Evolutionary conservation across 2,329 filamentous ascomycete species (phyloP), one percentile per base, ranked within the genome.

Genomic region (Colletotrichum sp.): DNA sequence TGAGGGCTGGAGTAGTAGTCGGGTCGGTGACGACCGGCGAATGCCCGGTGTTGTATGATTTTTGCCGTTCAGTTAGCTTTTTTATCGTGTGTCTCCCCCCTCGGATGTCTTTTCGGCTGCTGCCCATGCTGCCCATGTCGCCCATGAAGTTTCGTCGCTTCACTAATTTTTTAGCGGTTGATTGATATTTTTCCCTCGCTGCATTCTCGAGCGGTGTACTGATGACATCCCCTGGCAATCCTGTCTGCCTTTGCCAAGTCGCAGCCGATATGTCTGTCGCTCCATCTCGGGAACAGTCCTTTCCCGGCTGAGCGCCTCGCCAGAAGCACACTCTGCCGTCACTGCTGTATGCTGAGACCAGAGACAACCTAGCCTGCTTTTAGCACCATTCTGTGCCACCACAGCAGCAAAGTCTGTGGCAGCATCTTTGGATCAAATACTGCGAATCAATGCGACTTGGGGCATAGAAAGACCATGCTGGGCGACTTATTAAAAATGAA

Each of bases 31-130:
- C 39, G 39, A 44, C 39, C 39, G 39, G 39, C 18, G 39, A 44
- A 44, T 44, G 39, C 39, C 39, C 39, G 39, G 39, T 44, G 39
- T 44, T 44, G 39, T 44, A 44, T n/a, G 39, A 4, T 44, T 44
- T n/a, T n/a, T n/a, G 18, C 18, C 5, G 39, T 6, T 1, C 2
- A 44, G 5, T 5, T 16, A 9, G 1, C 15, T 1, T 39, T 39
- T 39, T 18, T 18, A 4, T 36, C 7, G 15, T 16, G 7, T 16
- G 7, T 36, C 34, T 36, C 13, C 4, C 34, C 34, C 34, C 34
- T 16, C 34, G 4, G 34, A 16, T 36, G 34, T 36, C 15, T 36
- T 16, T 36, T 5, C 3, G 15, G 7, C 15, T 16, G 15, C 4
- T 36, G 13, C 34, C 34, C 3, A 36, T 36, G 34, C 34, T 36